Percentiles rank a stretch among this genome's conserved stretches.
Conservation (phyloP, 2,329 filamentous ascomycete genomes). For the Rosellinia necatrix region DNA sequence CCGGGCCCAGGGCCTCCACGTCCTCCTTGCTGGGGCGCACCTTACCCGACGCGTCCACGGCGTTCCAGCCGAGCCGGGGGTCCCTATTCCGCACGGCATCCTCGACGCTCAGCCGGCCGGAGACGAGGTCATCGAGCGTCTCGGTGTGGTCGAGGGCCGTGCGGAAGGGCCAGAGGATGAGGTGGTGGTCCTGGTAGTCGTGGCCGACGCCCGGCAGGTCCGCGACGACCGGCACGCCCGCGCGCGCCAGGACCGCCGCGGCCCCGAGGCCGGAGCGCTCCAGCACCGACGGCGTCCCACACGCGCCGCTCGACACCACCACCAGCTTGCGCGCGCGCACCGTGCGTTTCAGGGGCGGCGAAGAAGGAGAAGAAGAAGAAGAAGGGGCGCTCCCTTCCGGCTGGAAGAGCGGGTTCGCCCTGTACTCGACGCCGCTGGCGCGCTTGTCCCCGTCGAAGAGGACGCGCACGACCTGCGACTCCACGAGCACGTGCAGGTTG, state of each 20-base stretch:
- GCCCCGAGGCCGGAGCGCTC: slow-evolving; percentile 67
- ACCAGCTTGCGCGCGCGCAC: slow-evolving; percentile 61
- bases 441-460: slow-evolving; percentile 56
- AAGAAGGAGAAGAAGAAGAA: slow-evolving; percentile 29
- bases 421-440: slow-evolving; percentile 61
- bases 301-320: slow-evolving; percentile 52
- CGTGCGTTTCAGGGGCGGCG: slow-evolving; percentile 31
- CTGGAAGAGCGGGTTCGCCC: slow-evolving; percentile 51
- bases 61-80: slow-evolving; percentile 56
- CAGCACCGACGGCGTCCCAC: slow-evolving; percentile 59
- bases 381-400: too few relatives aligned
- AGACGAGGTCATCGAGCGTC: slow-evolving; percentile 44
- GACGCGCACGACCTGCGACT: slow-evolving; percentile 48
- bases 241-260: slow-evolving; percentile 47
- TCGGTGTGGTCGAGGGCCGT: slow-evolving; percentile 52
- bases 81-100: slow-evolving; percentile 33
- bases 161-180: slow-evolving; percentile 55
- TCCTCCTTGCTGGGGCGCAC: slow-evolving; percentile 56
- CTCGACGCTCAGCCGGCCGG: slow-evolving; percentile 31
- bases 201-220: slow-evolving; percentile 58
- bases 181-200: slow-evolving; percentile 57
- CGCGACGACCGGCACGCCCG: slow-evolving; percentile 53
- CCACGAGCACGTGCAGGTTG: slow-evolving; percentile 40
- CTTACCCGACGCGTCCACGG: slow-evolving; percentile 55
- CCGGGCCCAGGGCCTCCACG: slow-evolving; percentile 52